phyloP scores from a whole-genome alignment of 371 early-diverging fungal genomes.

The Lichtheimia hyalospora region DNA sequence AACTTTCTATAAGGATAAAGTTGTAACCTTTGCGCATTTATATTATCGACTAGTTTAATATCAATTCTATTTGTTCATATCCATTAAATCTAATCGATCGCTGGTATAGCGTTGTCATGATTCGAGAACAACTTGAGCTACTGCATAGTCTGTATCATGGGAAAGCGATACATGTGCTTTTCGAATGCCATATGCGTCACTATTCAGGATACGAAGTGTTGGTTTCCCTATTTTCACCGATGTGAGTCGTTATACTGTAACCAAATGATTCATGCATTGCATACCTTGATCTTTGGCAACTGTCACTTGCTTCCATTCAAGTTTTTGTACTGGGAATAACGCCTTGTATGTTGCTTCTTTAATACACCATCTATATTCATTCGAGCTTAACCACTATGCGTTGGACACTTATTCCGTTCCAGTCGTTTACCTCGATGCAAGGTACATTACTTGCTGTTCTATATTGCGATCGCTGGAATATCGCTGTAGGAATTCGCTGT shows the following conservation, averaged over 20 bases:
- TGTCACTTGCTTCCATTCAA: slow-evolving; percentile 69
- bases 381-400: not conserved
- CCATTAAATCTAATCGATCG: too few relatives aligned
- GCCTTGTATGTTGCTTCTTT: slow-evolving; percentile 75
- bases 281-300: slow-evolving; percentile 47
- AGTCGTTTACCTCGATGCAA: slow-evolving; percentile 36
- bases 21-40: too few relatives aligned
- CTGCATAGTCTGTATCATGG: slow-evolving; percentile 68
- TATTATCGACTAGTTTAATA: too few relatives aligned
- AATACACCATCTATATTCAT: slow-evolving; percentile 54
- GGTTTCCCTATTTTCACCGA: slow-evolving; percentile 46
- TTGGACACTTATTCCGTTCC: not conserved
- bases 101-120: too few relatives aligned
- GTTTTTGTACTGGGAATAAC: slow-evolving; percentile 51
- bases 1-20: too few relatives aligned
- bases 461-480: slow-evolving; percentile 6
- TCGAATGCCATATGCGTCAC: slow-evolving; percentile 32
- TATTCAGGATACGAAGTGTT: slow-evolving; percentile 35
- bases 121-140: slow-evolving; percentile 66
- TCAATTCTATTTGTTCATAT: too few relatives aligned
- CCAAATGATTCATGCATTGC: not conserved
- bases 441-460: slow-evolving; percentile 18
- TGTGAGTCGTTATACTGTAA: not conserved
- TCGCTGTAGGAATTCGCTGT: slow-evolving; percentile 27
- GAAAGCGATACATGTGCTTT: slow-evolving; percentile 58